A percentile compares a stretch with the other conserved stretches of the same genome.
Evolutionary conservation across 306 rosid genomes (phyloP).

Genomic region (Cyclanthera cordifolia): DNA sequence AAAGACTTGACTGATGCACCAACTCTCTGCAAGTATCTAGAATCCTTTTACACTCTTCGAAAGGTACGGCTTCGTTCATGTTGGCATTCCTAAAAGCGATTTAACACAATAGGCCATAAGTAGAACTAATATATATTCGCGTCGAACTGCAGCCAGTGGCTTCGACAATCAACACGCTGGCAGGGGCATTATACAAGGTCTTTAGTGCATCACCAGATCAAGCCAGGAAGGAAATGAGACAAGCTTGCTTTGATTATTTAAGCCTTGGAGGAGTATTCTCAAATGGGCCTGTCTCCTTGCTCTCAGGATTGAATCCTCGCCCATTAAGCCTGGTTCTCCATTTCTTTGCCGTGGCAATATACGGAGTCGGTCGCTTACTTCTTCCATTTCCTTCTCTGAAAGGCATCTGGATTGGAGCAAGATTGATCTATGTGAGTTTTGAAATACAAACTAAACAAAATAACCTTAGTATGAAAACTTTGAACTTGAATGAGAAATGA

Average conservation of each 20-base stretch:
- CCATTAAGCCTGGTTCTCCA: slow-evolving; percentile 53
- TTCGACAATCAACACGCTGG: slow-evolving; percentile 81
- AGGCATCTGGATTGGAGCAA: slow-evolving; percentile 43
- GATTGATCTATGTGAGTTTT: slow-evolving; percentile 47
- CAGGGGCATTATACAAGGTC: slow-evolving; percentile 83
- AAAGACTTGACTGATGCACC: slow-evolving; percentile 54
- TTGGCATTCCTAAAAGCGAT: neutral
- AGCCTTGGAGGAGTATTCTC: slow-evolving; percentile 88
- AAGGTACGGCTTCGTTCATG: slow-evolving; percentile 34
- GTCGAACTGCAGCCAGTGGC: slow-evolving; percentile 69
- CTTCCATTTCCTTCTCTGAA: slow-evolving; percentile 51
- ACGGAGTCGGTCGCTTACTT: slow-evolving; percentile 51
- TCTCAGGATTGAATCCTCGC: slow-evolving; percentile 63
- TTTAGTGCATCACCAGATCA: slow-evolving; percentile 84
- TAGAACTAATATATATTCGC: neutral
- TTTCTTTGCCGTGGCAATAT: slow-evolving; percentile 53
- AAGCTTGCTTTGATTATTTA: slow-evolving; percentile 91
- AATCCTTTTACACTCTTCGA: slow-evolving; percentile 74
- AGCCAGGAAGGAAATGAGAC: slow-evolving; percentile 95
- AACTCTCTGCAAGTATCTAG: slow-evolving; percentile 76
- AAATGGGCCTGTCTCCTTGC: slow-evolving; percentile 67
- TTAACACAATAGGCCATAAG: too few species aligned
- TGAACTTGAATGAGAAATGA: neutral
- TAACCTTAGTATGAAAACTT: neutral
- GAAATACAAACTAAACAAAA: neutral